A percentile compares a stretch with the other conserved stretches of the same genome.
Conservation (phyloP, 1,139 yeast genomes). For the Blastobotrys indianensis region DNA sequence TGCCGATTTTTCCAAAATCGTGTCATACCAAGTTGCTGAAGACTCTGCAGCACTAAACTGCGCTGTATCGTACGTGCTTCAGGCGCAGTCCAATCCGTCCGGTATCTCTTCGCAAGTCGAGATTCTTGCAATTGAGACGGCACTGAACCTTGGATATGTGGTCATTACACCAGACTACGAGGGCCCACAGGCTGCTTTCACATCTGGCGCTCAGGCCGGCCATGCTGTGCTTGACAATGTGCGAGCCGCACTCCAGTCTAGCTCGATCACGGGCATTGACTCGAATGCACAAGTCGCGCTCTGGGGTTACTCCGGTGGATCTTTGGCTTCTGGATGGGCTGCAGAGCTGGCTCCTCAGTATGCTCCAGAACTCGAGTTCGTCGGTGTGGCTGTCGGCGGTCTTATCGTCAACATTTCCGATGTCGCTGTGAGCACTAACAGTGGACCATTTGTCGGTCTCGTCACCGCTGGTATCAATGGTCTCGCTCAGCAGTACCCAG, state of each 20-base stretch:
- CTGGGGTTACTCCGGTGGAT: constrained; percentile 33
- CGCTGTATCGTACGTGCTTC: constrained; percentile 28
- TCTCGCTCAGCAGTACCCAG: constrained; percentile 28
- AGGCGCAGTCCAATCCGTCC: constrained; percentile 8
- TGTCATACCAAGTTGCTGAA: constrained; percentile 28
- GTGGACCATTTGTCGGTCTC: constrained; percentile 24
- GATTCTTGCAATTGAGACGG: constrained; percentile 12
- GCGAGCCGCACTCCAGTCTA: constrained; percentile 19
- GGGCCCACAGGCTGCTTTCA: constrained; percentile 21
- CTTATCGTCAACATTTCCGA: constrained; percentile 14
- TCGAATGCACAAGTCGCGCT: constrained; percentile 16
- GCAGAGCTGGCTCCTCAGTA: constrained; percentile 27
- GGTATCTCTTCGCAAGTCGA: constrained; percentile 11
- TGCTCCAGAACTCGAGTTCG: constrained; percentile 25
- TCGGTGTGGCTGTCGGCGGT: constrained; percentile 15
- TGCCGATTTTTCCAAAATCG: constrained; percentile 17
- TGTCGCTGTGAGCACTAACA: constrained; percentile 13
- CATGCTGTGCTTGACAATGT: constrained; percentile 21
- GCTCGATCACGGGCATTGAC: constrained; percentile 16
- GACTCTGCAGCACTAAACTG: constrained; percentile 27
- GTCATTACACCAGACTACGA: constrained; percentile 22
- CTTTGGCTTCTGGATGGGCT: constrained; percentile 31
- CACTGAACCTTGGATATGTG: constrained; percentile 21
- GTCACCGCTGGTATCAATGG: constrained; percentile 29
- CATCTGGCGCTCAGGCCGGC: constrained; percentile 22